Conservation (phyloP, 1,139 yeast species). For the Candida sp. region DNA sequence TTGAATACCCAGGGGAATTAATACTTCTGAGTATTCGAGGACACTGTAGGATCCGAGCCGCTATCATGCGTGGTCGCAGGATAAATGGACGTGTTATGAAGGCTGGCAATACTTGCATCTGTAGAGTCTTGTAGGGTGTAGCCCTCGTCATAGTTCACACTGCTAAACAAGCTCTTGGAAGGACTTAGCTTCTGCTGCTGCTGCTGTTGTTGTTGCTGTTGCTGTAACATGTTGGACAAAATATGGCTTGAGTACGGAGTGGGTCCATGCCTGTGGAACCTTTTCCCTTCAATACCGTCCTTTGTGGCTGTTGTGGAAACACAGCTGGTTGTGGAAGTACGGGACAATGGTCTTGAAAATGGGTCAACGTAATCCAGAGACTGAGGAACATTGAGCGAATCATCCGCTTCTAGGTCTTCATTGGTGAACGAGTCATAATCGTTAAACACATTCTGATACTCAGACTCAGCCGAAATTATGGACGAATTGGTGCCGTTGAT, state of each 20-base stretch:
- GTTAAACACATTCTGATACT: conserved; percentile 22
- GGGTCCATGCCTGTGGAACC: conserved; percentile 50
- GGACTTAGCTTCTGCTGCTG: conserved; percentile 6
- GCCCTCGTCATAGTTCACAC: not conserved
- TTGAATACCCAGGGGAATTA: not conserved
- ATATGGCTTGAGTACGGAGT: conserved; percentile 38
- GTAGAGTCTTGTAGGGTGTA: conserved; percentile 3
- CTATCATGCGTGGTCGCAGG: not conserved
- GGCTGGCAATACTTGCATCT: conserved; percentile 9
- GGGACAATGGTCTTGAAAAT: conserved; percentile 57
- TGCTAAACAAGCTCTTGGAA: not conserved
- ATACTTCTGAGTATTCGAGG: not conserved
- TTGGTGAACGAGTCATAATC: conserved; percentile 5
- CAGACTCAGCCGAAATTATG: conserved; percentile 28
- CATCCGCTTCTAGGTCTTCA: conserved; percentile 3
- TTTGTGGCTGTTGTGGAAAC: conserved; percentile 74
- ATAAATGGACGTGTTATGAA: conserved; percentile 8
- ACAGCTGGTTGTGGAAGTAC: conserved; percentile 67
- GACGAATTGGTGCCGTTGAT: conserved; percentile 26
- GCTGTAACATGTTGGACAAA: conserved; percentile 35
- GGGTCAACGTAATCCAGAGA: conserved; percentile 19
- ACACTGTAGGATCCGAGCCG: conserved; percentile 1
- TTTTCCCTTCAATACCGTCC: conserved; percentile 72
- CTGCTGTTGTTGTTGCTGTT: conserved; percentile 19
- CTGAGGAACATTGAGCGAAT: not conserved